Conservation (phyloP, 805 yeast species). For the Saccharomycopsis schoenii region DNA sequence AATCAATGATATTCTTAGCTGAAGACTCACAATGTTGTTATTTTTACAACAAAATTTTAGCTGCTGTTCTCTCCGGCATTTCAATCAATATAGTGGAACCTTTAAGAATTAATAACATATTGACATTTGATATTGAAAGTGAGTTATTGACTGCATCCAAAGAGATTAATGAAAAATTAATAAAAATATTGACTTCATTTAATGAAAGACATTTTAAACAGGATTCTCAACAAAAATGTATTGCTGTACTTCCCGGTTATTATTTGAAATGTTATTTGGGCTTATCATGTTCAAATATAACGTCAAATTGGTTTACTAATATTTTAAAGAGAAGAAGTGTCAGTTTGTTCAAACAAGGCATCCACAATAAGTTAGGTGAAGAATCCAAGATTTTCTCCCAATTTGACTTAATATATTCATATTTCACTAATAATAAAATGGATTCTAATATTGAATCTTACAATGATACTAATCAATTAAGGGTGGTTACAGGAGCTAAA, state of each 20-base stretch:
- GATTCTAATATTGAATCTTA: conserved; percentile 1
- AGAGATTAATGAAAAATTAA: conserved; percentile 1
- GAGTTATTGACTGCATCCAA: conserved; percentile 1
- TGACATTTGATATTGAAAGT: conserved; percentile 6
- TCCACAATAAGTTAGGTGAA: conserved; percentile 7
- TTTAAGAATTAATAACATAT: conserved; percentile 5
- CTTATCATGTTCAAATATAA: not conserved
- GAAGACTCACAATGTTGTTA: conserved; percentile 8
- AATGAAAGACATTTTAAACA: not conserved
- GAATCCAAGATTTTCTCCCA: not conserved
- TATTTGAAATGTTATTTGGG: conserved; percentile 4
- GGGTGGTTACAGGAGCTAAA: conserved; percentile 10
- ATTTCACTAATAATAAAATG: not conserved
- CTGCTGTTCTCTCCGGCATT: conserved; percentile 10
- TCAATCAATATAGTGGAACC: conserved; percentile 10
- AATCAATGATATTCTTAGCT: conserved; percentile 7
- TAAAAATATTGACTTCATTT: not conserved
- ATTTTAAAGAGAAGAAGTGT: conserved; percentile 11
- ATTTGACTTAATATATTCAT: not conserved
- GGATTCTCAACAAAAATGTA: not conserved
- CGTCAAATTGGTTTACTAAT: not conserved
- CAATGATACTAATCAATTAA: conserved; percentile 7
- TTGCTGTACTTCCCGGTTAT: conserved; percentile 10
- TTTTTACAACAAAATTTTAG: conserved; percentile 9
- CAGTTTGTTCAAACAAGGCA: conserved; percentile 9